Percentiles rank a stretch among this genome's conserved stretches.
Conservation (phyloP, 169 alveolate genomes). For the Eimeria sp. region DNA sequence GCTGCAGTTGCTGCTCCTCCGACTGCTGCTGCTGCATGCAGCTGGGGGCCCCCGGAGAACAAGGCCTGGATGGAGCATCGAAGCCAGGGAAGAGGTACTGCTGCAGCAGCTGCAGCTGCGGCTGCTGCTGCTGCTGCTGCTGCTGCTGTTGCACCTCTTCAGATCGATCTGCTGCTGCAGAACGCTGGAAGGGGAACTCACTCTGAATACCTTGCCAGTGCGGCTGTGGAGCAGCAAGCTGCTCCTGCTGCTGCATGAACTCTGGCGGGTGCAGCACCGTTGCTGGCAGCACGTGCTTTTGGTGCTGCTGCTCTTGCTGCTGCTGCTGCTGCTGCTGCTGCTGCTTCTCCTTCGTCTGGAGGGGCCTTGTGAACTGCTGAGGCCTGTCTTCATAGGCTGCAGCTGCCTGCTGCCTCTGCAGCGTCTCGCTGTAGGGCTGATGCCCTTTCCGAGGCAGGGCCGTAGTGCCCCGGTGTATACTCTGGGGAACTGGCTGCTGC, state of each 20-base stretch:
- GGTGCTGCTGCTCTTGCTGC: neutral
- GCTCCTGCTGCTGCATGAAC: neutral
- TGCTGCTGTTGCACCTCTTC: neutral
- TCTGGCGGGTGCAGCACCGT: neutral
- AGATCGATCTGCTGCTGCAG: conserved; percentile 20
- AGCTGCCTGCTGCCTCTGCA: neutral
- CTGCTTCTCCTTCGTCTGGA: neutral
- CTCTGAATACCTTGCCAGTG: neutral
- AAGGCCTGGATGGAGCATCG: neutral
- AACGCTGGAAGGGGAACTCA: too few relatives aligned
- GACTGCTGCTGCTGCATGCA: neutral
- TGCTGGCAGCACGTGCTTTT: neutral
- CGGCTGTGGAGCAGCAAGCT: neutral
- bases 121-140: conserved; percentile 32
- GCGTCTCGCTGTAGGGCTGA: neutral
- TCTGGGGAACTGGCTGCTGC: conserved; percentile 1
- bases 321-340: conserved; percentile 2
- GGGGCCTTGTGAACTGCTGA: neutral
- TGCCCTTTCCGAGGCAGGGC: neutral
- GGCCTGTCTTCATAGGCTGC: neutral
- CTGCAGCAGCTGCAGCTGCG: conserved; percentile 1
- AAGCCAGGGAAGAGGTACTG: neutral
- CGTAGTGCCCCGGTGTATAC: neutral
- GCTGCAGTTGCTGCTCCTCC: neutral
- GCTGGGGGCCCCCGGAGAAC: neutral